A percentile compares a stretch with the other conserved stretches of the same genome.
Evolutionary conservation across 2,329 filamentous ascomycete genomes (phyloP).

Genomic region (Emergomyces pasteurianus): DNA sequence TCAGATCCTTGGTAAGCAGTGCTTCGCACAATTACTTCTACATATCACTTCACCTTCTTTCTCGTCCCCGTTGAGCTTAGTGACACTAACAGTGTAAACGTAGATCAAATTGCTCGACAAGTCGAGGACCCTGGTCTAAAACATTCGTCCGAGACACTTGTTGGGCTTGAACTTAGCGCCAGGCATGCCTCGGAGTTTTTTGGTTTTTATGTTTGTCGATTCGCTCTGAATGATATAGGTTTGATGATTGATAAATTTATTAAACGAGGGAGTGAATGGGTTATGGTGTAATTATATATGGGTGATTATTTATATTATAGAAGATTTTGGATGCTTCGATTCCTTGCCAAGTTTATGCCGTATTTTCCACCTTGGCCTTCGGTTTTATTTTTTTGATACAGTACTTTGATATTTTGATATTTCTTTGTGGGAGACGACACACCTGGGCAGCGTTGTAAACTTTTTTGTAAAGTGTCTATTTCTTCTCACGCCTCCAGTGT

Average conservation of each 20-base stretch:
- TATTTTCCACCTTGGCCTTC: background rate
- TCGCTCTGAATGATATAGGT: conserved; percentile 75
- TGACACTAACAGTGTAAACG: background rate
- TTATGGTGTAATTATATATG: conserved; percentile 40
- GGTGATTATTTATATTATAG: background rate
- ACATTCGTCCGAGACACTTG: conserved; percentile 85
- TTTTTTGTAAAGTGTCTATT: background rate
- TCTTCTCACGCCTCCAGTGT: too few species aligned
- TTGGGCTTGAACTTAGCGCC: conserved; percentile 85
- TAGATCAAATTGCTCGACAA: conserved; percentile 91
- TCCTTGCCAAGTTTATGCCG: background rate
- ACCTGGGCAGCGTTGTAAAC: background rate
- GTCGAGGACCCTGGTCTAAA: conserved; percentile 89
- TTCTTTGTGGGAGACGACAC: too few species aligned
- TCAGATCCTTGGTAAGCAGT: conserved; percentile 70
- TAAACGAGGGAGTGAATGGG: conserved; percentile 94
- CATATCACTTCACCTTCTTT: background rate
- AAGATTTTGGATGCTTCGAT: background rate
- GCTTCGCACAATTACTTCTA: conserved; percentile 11
- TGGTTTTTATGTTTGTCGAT: conserved; percentile 89
- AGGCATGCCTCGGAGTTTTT: conserved; percentile 96
- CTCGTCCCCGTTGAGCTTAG: background rate
- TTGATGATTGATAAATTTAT: conserved; percentile 91
- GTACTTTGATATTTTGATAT: too few species aligned
- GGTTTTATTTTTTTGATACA: too few species aligned